Conservation (phyloP, 106 monocot genomes). For the Dactylorhiza incarnata region DNA sequence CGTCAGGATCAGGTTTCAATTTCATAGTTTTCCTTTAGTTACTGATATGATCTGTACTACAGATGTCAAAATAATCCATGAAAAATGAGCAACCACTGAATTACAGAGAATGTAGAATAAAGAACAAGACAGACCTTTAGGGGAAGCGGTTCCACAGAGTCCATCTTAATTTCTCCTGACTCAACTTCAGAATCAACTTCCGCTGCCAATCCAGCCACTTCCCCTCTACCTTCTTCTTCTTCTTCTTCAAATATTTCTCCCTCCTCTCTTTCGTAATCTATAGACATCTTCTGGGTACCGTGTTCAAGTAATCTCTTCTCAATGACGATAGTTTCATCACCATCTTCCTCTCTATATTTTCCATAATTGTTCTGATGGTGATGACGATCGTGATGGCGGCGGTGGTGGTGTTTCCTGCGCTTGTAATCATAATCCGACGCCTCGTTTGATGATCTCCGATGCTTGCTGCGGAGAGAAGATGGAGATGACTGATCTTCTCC, state of each 20-base stretch:
- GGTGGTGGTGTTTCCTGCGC: constrained; percentile 48
- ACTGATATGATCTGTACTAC: constrained; percentile 5
- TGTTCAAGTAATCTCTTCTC: background rate
- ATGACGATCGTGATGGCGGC: constrained; percentile 31
- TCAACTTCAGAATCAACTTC: background rate
- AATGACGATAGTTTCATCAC: background rate
- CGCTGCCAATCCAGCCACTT: background rate
- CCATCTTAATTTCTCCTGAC: constrained; percentile 7
- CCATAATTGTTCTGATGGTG: constrained; percentile 18
- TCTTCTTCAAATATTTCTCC: constrained; percentile 78
- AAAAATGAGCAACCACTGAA: constrained; percentile 10
- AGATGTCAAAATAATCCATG: constrained; percentile 19
- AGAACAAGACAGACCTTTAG: background rate
- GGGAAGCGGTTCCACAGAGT: background rate
- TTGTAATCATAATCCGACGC: constrained; percentile 30
- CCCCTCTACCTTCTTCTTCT: constrained; percentile 12
- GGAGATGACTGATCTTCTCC: constrained; percentile 20
- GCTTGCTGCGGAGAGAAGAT: constrained; percentile 26
- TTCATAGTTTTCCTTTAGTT: constrained; percentile 4
- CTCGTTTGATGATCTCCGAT: constrained; percentile 29
- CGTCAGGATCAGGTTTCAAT: constrained; percentile 2
- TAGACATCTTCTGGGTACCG: background rate
- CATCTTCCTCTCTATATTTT: constrained; percentile 15
- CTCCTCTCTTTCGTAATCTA: constrained; percentile 60
- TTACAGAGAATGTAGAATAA: background rate